Evolutionary conservation across 805 yeast genomes (phyloP).

Genomic region (Metschnikowia amazonensis): DNA sequence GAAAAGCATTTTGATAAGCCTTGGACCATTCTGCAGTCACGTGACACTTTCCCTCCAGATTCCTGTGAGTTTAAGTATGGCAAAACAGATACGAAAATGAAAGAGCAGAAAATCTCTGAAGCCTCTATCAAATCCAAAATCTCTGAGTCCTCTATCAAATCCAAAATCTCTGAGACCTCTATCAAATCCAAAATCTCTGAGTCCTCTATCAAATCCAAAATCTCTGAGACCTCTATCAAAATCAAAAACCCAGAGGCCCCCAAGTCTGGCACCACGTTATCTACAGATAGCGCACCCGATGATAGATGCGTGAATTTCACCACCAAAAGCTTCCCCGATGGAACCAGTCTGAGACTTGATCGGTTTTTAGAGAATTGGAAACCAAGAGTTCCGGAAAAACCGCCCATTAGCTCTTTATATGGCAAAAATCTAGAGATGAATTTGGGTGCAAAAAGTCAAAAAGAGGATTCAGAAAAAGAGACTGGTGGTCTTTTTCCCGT

Average conservation of each 20-base stretch:
- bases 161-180: too few species aligned
- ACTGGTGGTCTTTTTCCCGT: not conserved
- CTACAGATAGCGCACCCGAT: not conserved
- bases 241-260: too few species aligned
- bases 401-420: not conserved
- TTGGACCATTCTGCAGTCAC: not conserved
- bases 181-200: too few species aligned
- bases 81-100: too few species aligned
- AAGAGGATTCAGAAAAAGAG: too few species aligned
- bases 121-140: too few species aligned
- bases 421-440: not conserved
- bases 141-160: too few species aligned
- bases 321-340: slow-evolving; percentile 3
- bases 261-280: not conserved
- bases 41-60: too few species aligned
- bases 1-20: not conserved
- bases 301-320: not conserved
- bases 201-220: too few species aligned
- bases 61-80: too few species aligned
- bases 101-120: too few species aligned
- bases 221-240: too few species aligned
- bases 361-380: not conserved
- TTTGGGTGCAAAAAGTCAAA: not conserved
- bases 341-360: slow-evolving; percentile 1
- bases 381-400: slow-evolving; percentile 1